These are phyloP conservation scores for Tulasnella sp. DNA, from an alignment of 768 basidiomycete species.

Conservation along the genomic window DNA sequence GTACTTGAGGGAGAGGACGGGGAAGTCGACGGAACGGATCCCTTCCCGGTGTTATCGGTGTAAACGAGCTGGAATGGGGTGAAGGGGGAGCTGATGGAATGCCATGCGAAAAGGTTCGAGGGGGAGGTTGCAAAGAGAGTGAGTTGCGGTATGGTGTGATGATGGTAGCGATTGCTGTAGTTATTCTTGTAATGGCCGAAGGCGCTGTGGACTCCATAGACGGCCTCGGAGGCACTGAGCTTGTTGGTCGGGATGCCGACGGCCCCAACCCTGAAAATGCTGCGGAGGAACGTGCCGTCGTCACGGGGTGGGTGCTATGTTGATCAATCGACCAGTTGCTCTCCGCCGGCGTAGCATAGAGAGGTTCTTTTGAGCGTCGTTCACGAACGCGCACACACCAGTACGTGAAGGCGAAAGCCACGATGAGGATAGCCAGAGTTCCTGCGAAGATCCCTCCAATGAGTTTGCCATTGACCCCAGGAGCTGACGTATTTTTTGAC, in stretches of 20 bases:
- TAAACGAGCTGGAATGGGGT: background rate
- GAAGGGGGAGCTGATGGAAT: background rate
- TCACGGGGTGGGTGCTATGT: background rate
- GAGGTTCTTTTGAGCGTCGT: background rate
- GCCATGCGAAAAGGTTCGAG: background rate
- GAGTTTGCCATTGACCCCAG: background rate
- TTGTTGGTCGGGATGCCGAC: background rate
- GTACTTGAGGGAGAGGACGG: slow-evolving; percentile 3
- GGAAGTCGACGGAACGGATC: slow-evolving; percentile 5
- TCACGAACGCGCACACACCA: background rate
- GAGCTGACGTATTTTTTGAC: background rate
- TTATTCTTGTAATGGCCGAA: background rate
- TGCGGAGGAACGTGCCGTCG: background rate
- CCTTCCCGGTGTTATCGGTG: background rate
- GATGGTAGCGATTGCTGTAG: background rate
- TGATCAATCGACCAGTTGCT: slow-evolving; percentile 3
- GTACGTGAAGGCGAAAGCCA: slow-evolving; percentile 12
- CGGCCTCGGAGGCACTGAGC: background rate
- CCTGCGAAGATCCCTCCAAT: slow-evolving; percentile 3
- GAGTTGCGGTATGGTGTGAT: background rate
- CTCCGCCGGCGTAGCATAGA: background rate
- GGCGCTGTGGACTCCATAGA: background rate
- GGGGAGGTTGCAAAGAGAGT: background rate
- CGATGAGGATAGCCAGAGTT: background rate
- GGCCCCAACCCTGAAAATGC: background rate